Percentiles rank a stretch among this genome's conserved stretches.
These are phyloP conservation scores for Symbiodinium pilosum DNA, from an alignment of 73 alveolate genomes.

Conservation along the genomic window DNA sequence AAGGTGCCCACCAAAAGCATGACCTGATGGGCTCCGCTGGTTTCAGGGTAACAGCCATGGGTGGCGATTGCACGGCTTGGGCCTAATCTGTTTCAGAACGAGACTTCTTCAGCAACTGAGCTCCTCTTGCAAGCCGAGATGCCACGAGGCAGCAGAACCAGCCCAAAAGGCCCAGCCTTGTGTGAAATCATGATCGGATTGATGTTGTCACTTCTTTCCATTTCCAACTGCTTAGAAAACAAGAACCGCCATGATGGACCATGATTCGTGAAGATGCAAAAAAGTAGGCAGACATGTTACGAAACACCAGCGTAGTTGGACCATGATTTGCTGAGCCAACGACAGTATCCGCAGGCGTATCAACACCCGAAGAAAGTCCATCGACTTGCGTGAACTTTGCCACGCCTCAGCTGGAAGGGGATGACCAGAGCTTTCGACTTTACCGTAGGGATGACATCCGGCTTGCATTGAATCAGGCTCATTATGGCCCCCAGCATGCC, in stretches of 20 bases:
- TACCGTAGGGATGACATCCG: no score
- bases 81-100: neutral
- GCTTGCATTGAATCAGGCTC: no score
- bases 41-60: no score
- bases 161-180: conserved; percentile 53
- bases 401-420: neutral
- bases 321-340: neutral
- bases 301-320: no score
- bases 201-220: no score
- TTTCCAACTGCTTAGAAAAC: no score
- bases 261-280: no score
- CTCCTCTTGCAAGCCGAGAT: neutral
- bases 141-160: conserved; percentile 53
- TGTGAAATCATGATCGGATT: no score
- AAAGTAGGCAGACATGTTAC: no score
- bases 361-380: conserved; percentile 13
- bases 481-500: no score
- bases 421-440: neutral
- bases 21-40: neutral
- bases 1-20: conserved; percentile 75
- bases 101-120: neutral
- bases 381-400: conserved; percentile 1
- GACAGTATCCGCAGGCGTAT: conserved; percentile 32
- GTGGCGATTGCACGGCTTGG: no score
- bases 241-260: no score